Percentiles rank a stretch among this genome's conserved stretches.
phyloP scores from a whole-genome alignment of 2,329 filamentous ascomycete species.

The Aureobasidium sp. region DNA sequence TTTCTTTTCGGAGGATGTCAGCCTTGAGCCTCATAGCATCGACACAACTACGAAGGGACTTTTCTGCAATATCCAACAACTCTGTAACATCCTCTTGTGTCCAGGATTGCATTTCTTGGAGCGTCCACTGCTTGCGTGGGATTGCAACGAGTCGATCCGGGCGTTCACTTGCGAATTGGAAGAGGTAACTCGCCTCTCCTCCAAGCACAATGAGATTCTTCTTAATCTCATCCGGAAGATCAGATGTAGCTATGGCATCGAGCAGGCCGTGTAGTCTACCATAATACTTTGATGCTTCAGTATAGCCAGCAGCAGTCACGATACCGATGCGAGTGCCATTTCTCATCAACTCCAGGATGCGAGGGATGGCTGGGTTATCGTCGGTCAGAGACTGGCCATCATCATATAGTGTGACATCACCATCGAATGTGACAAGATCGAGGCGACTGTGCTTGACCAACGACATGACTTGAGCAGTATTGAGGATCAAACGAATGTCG shows the following conservation, averaged over 20 bases:
- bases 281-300: slow-evolving; percentile 79
- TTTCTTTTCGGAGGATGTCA: slow-evolving; percentile 75
- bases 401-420: slow-evolving; percentile 88
- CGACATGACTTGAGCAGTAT: slow-evolving; percentile 90
- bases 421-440: slow-evolving; percentile 90
- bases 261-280: slow-evolving; percentile 79
- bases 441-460: slow-evolving; percentile 68
- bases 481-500: slow-evolving; percentile 85
- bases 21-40: slow-evolving; percentile 73
- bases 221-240: slow-evolving; percentile 60
- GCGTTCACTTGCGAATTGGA: slow-evolving; percentile 62
- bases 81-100: slow-evolving; percentile 66
- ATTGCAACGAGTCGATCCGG: slow-evolving; percentile 63
- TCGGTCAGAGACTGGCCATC: slow-evolving; percentile 72
- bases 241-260: slow-evolving; percentile 62
- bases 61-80: slow-evolving; percentile 85
- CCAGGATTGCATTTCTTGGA: slow-evolving; percentile 72
- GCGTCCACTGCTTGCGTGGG: slow-evolving; percentile 60
- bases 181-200: slow-evolving; percentile 93
- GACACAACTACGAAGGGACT: slow-evolving; percentile 74
- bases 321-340: slow-evolving; percentile 83
- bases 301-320: slow-evolving; percentile 94
- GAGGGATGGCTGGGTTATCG: slow-evolving; percentile 67
- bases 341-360: slow-evolving; percentile 62
- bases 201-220: slow-evolving; percentile 85